phyloP scores from a whole-genome alignment of 345 rosid species.

The Boechera divaricarpa region DNA sequence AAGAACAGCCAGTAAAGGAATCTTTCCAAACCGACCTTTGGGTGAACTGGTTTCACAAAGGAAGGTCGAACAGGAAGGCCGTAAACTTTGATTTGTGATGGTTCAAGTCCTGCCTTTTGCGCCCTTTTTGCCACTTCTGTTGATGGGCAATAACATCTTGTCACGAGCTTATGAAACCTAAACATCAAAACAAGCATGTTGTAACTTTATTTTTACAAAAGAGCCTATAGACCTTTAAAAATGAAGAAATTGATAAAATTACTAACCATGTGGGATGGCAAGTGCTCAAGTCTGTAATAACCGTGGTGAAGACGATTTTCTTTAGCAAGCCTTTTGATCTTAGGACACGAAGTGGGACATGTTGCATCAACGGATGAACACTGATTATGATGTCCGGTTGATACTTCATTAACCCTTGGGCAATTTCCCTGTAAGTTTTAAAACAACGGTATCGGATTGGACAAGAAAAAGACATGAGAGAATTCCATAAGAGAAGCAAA shows the following conservation, averaged over 20 bases:
- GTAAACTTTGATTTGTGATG: constrained; percentile 87
- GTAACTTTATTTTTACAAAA: not conserved
- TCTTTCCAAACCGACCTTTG: constrained; percentile 61
- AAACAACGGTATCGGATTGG: constrained; percentile 31
- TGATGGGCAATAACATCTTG: constrained; percentile 98
- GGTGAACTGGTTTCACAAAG: constrained; percentile 87
- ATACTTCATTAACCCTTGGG: constrained; percentile 96
- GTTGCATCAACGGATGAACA: constrained; percentile 99
- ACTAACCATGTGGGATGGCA: constrained; percentile 98
- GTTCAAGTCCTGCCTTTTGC: constrained; percentile 79
- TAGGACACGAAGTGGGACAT: constrained; percentile 95
- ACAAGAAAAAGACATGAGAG: constrained; percentile 16
- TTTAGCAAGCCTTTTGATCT: constrained; percentile 85
- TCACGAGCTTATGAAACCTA: constrained; percentile 99
- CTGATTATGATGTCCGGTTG: constrained; percentile 95
- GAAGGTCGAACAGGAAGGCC: constrained; percentile 99
- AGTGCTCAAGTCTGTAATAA: constrained; percentile 93
- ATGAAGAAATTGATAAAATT: constrained; percentile 8
- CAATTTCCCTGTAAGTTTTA: constrained; percentile 71
- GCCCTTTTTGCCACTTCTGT: constrained; percentile 90
- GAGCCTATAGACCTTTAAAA: not conserved
- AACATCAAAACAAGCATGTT: constrained; percentile 26
- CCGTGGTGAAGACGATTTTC: constrained; percentile 94
- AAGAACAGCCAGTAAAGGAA: not conserved
- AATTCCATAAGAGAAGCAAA: not conserved